A percentile compares a stretch with the other conserved stretches of the same genome.
phyloP scores from a whole-genome alignment of 1,284 basidiomycete genomes.

The Limonomyces culmigenus region DNA sequence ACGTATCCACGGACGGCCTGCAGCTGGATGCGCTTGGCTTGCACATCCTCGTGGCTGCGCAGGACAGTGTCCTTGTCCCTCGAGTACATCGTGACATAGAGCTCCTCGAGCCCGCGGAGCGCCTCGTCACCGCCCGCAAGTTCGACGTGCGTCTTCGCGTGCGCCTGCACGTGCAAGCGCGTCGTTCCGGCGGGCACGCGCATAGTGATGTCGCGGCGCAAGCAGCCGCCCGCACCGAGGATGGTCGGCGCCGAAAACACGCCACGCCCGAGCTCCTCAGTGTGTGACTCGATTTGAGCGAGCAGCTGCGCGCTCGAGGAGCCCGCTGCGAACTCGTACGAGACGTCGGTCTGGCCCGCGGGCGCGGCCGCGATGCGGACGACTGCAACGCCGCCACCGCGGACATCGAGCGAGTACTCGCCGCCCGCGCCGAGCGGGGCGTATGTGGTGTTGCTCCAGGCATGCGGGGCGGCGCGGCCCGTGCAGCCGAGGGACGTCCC shows the following conservation, averaged over 20 bases:
- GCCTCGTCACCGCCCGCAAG: slow-evolving; percentile 26
- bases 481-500: slow-evolving; percentile 33
- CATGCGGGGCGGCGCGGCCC: slow-evolving; percentile 16
- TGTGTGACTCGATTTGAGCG: slow-evolving; percentile 16
- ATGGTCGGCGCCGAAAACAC: slow-evolving; percentile 14
- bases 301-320: slow-evolving; percentile 23
- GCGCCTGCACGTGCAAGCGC: slow-evolving; percentile 23
- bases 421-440: slow-evolving; percentile 18
- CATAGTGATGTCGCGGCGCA: slow-evolving; percentile 36
- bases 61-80: slow-evolving; percentile 24
- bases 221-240: slow-evolving; percentile 20
- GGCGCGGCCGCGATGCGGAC: slow-evolving; percentile 26
- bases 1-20: slow-evolving; percentile 38
- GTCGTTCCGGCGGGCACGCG: slow-evolving; percentile 29
- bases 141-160: slow-evolving; percentile 27
- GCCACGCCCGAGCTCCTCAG: slow-evolving; percentile 18
- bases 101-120: slow-evolving; percentile 20
- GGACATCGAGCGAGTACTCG: slow-evolving; percentile 28
- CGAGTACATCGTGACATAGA: slow-evolving; percentile 26
- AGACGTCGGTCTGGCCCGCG: slow-evolving; percentile 21
- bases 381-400: slow-evolving; percentile 31
- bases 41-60: slow-evolving; percentile 22
- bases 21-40: slow-evolving; percentile 20
- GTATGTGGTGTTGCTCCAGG: slow-evolving; percentile 24
- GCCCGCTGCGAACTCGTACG: slow-evolving; percentile 30